These are phyloP conservation scores for Boletus rubroflammeus DNA, from an alignment of 768 basidiomycete species.

Conservation along the genomic window DNA sequence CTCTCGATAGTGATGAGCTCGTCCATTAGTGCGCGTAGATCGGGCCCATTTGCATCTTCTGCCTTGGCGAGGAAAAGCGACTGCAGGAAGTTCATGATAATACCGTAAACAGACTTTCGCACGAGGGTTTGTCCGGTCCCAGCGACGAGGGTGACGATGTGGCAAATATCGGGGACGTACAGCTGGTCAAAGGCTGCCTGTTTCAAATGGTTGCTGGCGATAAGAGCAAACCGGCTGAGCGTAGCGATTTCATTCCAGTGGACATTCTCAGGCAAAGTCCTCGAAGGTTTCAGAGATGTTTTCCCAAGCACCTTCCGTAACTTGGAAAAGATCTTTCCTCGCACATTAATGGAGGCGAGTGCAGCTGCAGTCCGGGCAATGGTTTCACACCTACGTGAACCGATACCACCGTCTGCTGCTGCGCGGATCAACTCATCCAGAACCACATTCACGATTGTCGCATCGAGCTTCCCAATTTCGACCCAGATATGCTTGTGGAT, in stretches of 20 bases:
- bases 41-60: constrained; percentile 56
- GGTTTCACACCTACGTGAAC: constrained; percentile 69
- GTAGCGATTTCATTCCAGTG: constrained; percentile 83
- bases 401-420: constrained; percentile 81
- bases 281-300: constrained; percentile 61
- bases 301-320: constrained; percentile 79
- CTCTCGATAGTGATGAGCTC: constrained; percentile 54
- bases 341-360: constrained; percentile 70
- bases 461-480: constrained; percentile 69
- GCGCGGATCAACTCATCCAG: constrained; percentile 78
- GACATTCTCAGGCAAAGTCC: constrained; percentile 61
- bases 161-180: constrained; percentile 79
- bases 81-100: constrained; percentile 79
- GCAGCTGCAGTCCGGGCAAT: constrained; percentile 71
- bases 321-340: constrained; percentile 74
- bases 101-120: constrained; percentile 78
- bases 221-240: constrained; percentile 68
- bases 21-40: constrained; percentile 60
- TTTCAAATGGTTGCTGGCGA: constrained; percentile 65
- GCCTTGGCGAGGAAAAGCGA: constrained; percentile 59
- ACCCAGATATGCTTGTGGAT: constrained; percentile 77
- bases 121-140: constrained; percentile 71
- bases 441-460: constrained; percentile 62
- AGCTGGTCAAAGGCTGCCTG: constrained; percentile 66
- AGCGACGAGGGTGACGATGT: constrained; percentile 74